phyloP scores from a whole-genome alignment of 2,329 filamentous ascomycete genomes.

The Nakataea oryzae region DNA sequence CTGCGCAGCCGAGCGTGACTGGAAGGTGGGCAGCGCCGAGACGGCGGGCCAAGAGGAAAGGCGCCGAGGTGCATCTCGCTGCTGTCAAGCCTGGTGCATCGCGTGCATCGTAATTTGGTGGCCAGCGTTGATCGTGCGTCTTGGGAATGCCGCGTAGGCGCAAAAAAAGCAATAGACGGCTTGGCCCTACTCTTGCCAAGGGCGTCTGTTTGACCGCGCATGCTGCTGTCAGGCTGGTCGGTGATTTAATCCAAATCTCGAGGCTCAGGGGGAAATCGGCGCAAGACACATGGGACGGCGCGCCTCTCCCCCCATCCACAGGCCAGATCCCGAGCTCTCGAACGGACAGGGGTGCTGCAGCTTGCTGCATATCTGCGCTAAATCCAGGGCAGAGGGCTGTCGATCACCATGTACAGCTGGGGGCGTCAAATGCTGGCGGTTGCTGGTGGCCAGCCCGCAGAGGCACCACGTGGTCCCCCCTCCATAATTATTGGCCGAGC shows the following conservation, averaged over 20 bases:
- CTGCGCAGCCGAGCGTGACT: neutral
- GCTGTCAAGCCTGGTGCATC: neutral
- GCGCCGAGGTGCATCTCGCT: neutral
- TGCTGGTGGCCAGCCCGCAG: neutral
- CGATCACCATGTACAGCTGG: too few species aligned
- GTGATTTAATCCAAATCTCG: neutral
- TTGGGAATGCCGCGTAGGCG: too few species aligned
- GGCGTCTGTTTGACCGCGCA: too few species aligned
- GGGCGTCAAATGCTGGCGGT: too few species aligned
- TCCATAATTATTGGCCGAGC: neutral
- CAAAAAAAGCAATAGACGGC: neutral
- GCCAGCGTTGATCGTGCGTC: too few species aligned
- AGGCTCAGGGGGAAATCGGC: neutral
- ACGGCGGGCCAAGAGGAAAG: neutral
- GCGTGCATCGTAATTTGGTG: neutral
- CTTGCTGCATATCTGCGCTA: too few species aligned
- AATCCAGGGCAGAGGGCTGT: too few species aligned
- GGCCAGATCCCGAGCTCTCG: neutral
- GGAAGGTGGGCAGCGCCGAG: neutral
- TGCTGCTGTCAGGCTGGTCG: too few species aligned
- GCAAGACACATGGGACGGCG: neutral
- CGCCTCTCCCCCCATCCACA: neutral
- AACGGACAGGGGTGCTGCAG: too few species aligned
- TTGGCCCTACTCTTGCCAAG: too few species aligned
- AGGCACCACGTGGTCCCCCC: neutral